Conservation (phyloP, 1,139 yeast species). For the Kurtzmaniella quercitrusa region DNA sequence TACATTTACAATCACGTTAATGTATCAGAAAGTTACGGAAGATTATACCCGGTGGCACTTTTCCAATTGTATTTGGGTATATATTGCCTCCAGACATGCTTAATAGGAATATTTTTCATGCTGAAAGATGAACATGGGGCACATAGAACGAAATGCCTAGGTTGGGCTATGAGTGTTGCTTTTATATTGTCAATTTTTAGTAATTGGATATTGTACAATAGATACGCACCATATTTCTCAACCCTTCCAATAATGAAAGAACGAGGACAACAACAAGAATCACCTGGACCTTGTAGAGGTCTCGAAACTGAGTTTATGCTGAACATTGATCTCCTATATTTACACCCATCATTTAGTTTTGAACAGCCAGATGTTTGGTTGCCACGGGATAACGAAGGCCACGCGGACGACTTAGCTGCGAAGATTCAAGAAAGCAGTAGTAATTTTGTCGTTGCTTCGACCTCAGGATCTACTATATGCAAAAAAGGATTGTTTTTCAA, state of each 20-base stretch:
- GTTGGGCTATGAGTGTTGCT: conserved; percentile 43
- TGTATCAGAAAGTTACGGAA: conserved; percentile 65
- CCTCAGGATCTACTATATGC: conserved; percentile 25
- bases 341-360: conserved; percentile 33
- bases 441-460: conserved; percentile 10
- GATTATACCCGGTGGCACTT: conserved; percentile 67
- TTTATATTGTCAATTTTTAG: conserved; percentile 34
- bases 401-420: conserved; percentile 9
- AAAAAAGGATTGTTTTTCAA: conserved; percentile 14
- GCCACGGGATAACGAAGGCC: conserved; percentile 24
- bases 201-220: conserved; percentile 27
- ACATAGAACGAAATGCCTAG: conserved; percentile 33
- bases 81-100: conserved; percentile 72
- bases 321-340: conserved; percentile 21
- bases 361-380: conserved; percentile 34
- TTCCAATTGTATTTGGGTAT: conserved; percentile 75
- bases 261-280: conserved; percentile 7
- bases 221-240: conserved; percentile 25
- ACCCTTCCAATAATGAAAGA: conserved; percentile 27
- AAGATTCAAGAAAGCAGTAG: not conserved
- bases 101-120: conserved; percentile 69
- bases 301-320: conserved; percentile 11
- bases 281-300: too few species aligned
- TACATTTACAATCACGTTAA: conserved; percentile 48
- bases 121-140: conserved; percentile 44